Evolutionary conservation across 305 asterid species (phyloP), one percentile per base, ranked within the genome.

Genomic region (Lippia alba): DNA sequence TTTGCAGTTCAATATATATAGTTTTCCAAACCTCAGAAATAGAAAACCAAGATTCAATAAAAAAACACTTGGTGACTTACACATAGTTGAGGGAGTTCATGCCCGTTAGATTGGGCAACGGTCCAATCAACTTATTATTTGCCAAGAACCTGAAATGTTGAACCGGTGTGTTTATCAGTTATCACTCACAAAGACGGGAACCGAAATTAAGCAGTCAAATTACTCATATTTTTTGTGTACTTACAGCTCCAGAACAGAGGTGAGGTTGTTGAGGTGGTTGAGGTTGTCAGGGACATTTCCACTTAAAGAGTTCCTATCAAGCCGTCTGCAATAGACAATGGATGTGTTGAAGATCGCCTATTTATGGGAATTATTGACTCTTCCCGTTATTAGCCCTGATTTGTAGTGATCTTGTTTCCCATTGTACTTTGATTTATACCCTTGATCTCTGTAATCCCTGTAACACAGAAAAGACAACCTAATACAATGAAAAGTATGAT

Each of bases 261-360:
- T 79, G 76, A 94, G 97, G 16, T 76, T 84, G 82, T 66, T 85
- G 83, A 94, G 97, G 16, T 76, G 83, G 82, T 66, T 85, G 83
- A 94, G 79, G 71, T 63, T 86, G 46, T 14, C 12, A 4, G 99
- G 99, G 78, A 94, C 90, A 41, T 86, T 12, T 68, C 96, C 97
- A 36, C 54, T 80, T 24, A 94, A 49, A 9, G 71, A 75, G 75
- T 94, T 94, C 74, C 77, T 79, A 77, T 94, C 97, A 10, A 94
- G 89, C 24, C 99, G 92, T 19, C 99, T 94, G 84, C 75, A 33
- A 57, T 53, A 64, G 68, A 67, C 56, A 50, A 67, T 66, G 39
- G 19, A 60, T 66, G 57, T 41, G 54, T 16, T n/a, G n/a, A n/a
- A n/a, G n/a, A n/a, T n/a, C n/a, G n/a, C n/a, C n/a, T n/a, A n/a